phyloP scores from a whole-genome alignment of 108 stramenopile species.

The Epithemia pelagica region DNA sequence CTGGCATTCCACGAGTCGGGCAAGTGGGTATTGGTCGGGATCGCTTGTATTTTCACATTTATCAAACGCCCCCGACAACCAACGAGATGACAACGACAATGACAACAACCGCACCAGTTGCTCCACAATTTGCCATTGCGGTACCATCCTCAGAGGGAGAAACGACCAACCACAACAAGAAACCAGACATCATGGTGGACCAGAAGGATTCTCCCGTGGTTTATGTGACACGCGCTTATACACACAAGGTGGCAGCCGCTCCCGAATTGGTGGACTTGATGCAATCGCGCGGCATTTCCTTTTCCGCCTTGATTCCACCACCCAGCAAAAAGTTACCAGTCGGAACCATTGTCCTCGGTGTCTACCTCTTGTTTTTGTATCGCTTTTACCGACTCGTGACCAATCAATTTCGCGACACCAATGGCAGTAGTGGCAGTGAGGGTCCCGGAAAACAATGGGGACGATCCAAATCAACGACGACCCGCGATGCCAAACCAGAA shows the following conservation, averaged over 20 bases:
- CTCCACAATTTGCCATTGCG: not conserved
- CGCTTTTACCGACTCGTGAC: conserved; percentile 56
- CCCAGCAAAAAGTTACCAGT: conserved; percentile 26
- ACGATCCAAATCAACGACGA: not conserved
- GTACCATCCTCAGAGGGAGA: not conserved
- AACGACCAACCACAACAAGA: not conserved
- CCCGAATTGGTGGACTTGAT: conserved; percentile 56
- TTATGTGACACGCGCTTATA: conserved; percentile 20
- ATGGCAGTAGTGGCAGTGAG: conserved; percentile 25
- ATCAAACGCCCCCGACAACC: not conserved
- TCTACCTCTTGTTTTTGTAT: conserved; percentile 58
- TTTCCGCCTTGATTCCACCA: conserved; percentile 46
- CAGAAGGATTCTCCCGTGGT: too few relatives aligned
- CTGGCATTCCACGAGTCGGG: too few relatives aligned
- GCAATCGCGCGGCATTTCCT: conserved; percentile 43
- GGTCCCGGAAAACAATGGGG: not conserved
- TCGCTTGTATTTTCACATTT: not conserved
- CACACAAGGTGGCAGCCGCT: conserved; percentile 47
- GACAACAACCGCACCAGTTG: not conserved
- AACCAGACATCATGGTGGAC: not conserved
- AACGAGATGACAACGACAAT: not conserved
- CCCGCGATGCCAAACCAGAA: conserved; percentile 1
- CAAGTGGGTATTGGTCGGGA: not conserved
- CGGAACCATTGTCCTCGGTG: conserved; percentile 35
- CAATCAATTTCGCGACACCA: conserved; percentile 8